Percentiles rank a stretch among this genome's conserved stretches.
Evolutionary conservation across 306 rosid species (phyloP).

Genomic region (Inga leiocalycina): DNA sequence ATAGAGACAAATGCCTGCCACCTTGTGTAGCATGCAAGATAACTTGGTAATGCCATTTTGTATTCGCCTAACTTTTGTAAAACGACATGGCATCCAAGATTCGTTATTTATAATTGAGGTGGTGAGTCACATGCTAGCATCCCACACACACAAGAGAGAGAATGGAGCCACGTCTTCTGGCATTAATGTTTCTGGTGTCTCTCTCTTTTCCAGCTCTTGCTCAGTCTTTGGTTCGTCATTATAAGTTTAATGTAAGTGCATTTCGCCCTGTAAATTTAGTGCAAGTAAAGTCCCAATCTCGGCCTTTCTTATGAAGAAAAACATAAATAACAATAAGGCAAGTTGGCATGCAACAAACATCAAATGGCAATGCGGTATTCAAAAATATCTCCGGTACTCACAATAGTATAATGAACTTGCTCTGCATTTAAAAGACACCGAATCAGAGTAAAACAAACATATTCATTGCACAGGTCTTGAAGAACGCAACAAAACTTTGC

Average conservation of each 20-base stretch:
- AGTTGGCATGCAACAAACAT: slow-evolving; percentile 2
- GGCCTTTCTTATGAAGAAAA: neutral
- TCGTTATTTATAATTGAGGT: slow-evolving; percentile 34
- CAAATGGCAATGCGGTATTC: neutral
- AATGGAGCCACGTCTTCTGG: slow-evolving; percentile 46
- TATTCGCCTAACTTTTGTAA: slow-evolving; percentile 54
- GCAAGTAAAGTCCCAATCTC: neutral
- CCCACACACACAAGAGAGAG: slow-evolving; percentile 28
- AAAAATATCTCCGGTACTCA: slow-evolving; percentile 4
- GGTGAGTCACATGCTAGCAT: slow-evolving; percentile 26
- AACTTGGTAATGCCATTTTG: slow-evolving; percentile 39
- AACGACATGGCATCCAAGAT: slow-evolving; percentile 55
- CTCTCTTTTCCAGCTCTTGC: slow-evolving; percentile 46
- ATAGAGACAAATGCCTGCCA: slow-evolving; percentile 30
- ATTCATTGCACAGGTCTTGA: slow-evolving; percentile 44
- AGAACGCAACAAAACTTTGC: slow-evolving; percentile 63
- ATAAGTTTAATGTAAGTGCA: slow-evolving; percentile 60
- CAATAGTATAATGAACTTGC: neutral
- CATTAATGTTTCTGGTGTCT: slow-evolving; percentile 34
- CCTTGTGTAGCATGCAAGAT: slow-evolving; percentile 69
- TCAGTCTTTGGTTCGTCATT: slow-evolving; percentile 61
- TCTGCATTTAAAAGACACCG: neutral
- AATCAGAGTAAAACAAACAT: neutral
- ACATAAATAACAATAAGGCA: neutral
- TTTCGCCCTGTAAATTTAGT: neutral